These are phyloP conservation scores for Lachancea waltii DNA, from an alignment of 805 yeast genomes.

Conservation along the genomic window DNA sequence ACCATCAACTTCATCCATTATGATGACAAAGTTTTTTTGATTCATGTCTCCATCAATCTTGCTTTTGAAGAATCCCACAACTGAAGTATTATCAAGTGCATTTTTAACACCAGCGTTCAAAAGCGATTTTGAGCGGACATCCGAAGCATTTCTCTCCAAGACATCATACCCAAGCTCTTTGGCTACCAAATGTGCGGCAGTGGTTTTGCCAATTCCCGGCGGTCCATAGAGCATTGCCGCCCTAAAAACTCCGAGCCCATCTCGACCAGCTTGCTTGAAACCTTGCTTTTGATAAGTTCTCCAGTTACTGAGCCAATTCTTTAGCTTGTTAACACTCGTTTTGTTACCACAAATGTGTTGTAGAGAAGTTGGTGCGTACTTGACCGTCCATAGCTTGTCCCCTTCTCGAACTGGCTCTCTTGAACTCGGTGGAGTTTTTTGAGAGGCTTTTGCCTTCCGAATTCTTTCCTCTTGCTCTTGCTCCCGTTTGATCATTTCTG, in stretches of 20 bases:
- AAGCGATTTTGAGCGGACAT: constrained; percentile 79
- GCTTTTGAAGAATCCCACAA: constrained; percentile 63
- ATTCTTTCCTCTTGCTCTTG: constrained; percentile 39
- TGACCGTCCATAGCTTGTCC: constrained; percentile 85
- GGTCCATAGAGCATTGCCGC: constrained; percentile 87
- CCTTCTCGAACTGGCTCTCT: constrained; percentile 27
- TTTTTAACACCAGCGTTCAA: constrained; percentile 63
- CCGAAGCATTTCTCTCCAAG: constrained; percentile 78
- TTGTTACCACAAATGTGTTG: constrained; percentile 89
- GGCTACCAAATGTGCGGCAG: constrained; percentile 73
- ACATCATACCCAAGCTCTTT: constrained; percentile 63
- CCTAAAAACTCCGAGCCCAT: constrained; percentile 63
- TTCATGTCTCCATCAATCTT: constrained; percentile 28
- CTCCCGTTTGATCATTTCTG: constrained; percentile 41
- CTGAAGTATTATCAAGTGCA: constrained; percentile 73
- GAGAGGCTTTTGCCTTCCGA: constrained; percentile 24
- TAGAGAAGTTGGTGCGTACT: constrained; percentile 76
- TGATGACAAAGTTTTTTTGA: constrained; percentile 62
- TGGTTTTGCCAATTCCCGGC: constrained; percentile 81
- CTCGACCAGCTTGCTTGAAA: constrained; percentile 52
- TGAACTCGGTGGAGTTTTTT: constrained; percentile 16
- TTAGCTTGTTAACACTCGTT: constrained; percentile 58
- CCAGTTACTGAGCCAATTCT: constrained; percentile 78
- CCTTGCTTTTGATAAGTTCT: constrained; percentile 46
- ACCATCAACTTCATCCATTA: constrained; percentile 99